Evolutionary conservation across 1,284 basidiomycete species (phyloP).

Genomic region (Inonotus obliquus): DNA sequence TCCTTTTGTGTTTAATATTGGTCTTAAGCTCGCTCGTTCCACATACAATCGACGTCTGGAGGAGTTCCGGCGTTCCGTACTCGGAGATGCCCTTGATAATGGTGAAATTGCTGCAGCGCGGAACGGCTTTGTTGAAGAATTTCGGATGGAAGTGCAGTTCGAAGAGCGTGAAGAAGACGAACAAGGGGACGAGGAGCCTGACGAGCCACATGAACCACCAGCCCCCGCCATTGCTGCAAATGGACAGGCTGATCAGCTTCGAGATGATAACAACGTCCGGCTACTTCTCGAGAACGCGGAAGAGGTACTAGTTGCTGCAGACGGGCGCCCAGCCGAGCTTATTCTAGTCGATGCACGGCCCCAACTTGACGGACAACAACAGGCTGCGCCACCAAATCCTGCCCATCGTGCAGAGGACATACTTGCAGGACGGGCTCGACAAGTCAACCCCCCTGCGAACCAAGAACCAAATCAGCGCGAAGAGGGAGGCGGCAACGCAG

Average conservation of each 20-base stretch:
- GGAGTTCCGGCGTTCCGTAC: slow-evolving; percentile 41
- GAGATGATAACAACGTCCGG: slow-evolving; percentile 14
- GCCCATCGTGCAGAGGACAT: neutral
- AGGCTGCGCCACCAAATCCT: neutral
- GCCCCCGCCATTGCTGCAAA: neutral
- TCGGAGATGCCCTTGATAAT: slow-evolving; percentile 32
- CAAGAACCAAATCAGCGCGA: slow-evolving; percentile 17
- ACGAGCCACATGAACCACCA: neutral
- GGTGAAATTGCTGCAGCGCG: slow-evolving; percentile 13
- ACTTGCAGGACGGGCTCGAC: slow-evolving; percentile 4
- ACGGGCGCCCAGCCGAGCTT: neutral
- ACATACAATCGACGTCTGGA: slow-evolving; percentile 41
- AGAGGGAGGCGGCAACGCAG: slow-evolving; percentile 23
- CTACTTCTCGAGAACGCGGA: slow-evolving; percentile 10
- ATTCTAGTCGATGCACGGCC: neutral
- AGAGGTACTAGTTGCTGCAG: neutral
- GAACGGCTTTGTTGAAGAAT: slow-evolving; percentile 27
- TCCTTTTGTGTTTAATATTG: slow-evolving; percentile 46
- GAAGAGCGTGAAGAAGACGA: neutral
- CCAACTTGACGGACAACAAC: slow-evolving; percentile 30
- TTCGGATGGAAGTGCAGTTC: slow-evolving; percentile 10
- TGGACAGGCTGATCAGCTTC: neutral
- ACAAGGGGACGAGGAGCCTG: neutral
- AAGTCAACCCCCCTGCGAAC: neutral
- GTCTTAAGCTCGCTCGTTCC: slow-evolving; percentile 45